Evolutionary conservation across 1,284 basidiomycete species (phyloP).

Genomic region (Ustilago nuda): DNA sequence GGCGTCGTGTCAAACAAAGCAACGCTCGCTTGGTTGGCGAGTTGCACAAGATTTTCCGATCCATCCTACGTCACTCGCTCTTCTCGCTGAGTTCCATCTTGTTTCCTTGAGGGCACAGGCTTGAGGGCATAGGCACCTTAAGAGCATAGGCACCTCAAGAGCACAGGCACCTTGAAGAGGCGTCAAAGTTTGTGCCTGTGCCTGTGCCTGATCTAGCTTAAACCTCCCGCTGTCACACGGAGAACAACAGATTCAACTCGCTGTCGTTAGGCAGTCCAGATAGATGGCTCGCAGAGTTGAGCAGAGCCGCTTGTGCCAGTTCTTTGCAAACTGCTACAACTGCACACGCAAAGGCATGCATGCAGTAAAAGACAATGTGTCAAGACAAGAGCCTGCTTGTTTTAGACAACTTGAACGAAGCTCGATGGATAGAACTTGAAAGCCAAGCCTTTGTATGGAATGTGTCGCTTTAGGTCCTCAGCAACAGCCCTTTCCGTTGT

Average conservation of each 20-base stretch:
- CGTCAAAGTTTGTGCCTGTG: conserved; percentile 1
- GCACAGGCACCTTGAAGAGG: not conserved
- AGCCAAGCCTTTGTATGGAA: conserved; percentile 1
- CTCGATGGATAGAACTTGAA: not conserved
- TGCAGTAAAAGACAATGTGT: not conserved
- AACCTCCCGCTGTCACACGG: not conserved
- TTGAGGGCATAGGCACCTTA: not conserved
- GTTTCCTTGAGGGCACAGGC: not conserved
- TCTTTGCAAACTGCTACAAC: not conserved
- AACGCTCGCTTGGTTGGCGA: not conserved
- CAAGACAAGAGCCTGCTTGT: not conserved
- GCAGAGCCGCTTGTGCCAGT: too few relatives aligned
- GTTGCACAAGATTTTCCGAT: too few relatives aligned
- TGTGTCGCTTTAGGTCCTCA: not conserved
- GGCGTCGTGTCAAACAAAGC: conserved; percentile 4
- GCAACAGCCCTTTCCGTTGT: not conserved
- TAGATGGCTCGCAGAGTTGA: too few relatives aligned
- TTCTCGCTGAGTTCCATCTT: not conserved
- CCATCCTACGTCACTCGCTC: conserved; percentile 13
- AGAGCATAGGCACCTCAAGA: not conserved
- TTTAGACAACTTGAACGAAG: not conserved
- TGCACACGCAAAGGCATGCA: not conserved
- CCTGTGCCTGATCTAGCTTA: conserved; percentile 3
- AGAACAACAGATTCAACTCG: not conserved
- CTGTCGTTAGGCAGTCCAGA: not conserved